phyloP scores from a whole-genome alignment of 1,284 basidiomycete genomes.

The Neotropicomus parvogracilis region DNA sequence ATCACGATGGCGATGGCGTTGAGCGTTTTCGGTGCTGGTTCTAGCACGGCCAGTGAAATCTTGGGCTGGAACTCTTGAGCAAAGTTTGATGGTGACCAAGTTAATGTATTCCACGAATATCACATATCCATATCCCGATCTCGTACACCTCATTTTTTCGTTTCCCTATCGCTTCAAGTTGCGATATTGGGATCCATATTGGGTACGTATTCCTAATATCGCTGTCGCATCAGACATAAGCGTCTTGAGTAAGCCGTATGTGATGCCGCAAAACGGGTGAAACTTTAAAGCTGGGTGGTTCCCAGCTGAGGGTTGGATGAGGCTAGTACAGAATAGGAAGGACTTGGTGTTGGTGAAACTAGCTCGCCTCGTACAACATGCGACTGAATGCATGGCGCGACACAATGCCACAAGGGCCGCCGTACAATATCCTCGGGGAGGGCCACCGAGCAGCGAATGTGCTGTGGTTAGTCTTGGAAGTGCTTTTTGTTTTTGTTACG shows the following conservation, averaged over 20 bases:
- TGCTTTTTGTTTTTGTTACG: slow-evolving; percentile 17
- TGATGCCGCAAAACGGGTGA: background rate
- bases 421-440: slow-evolving; percentile 7
- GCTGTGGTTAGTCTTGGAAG: background rate
- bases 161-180: slow-evolving; percentile 15
- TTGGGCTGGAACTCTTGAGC: background rate
- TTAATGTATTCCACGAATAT: slow-evolving; percentile 29
- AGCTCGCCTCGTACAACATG: too few species aligned
- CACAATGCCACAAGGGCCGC: slow-evolving; percentile 2
- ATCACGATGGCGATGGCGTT: slow-evolving; percentile 1
- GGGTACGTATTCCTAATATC: slow-evolving; percentile 21
- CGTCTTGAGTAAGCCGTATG: slow-evolving; percentile 9
- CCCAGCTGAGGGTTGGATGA: slow-evolving; percentile 2
- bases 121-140: slow-evolving; percentile 16
- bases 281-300: slow-evolving; percentile 17
- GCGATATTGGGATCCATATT: slow-evolving; percentile 19
- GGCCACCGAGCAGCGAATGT: background rate
- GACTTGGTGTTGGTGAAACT: background rate
- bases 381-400: too few species aligned
- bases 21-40: background rate
- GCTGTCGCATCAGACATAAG: slow-evolving; percentile 22
- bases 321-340: slow-evolving; percentile 21
- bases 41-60: background rate
- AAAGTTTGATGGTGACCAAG: slow-evolving; percentile 1
- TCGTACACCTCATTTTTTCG: slow-evolving; percentile 18